phyloP scores from a whole-genome alignment of 495 filamentous ascomycete genomes.

The Chaetomium fimeti region DNA sequence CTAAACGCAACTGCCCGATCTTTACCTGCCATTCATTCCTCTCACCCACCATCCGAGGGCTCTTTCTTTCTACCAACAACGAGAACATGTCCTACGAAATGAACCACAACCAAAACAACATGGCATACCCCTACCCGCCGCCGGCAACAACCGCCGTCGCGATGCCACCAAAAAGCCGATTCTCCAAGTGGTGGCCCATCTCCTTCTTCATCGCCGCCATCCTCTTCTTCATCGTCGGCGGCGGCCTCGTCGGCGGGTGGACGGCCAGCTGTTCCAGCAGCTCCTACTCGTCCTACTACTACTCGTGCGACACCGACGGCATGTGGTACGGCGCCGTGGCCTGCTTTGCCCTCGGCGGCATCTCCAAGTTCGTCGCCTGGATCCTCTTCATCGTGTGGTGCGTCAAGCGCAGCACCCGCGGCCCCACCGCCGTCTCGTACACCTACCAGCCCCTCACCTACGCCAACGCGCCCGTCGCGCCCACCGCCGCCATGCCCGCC shows the following conservation, averaged over 20 bases:
- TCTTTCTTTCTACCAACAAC: too few relatives aligned
- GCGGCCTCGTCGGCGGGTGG: conserved; percentile 6
- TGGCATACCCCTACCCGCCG: conserved; percentile 5
- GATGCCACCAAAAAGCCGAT: background rate
- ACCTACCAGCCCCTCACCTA: conserved; percentile 11
- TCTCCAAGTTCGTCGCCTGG: conserved; percentile 12
- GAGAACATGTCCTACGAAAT: conserved; percentile 9
- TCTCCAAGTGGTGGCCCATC: conserved; percentile 16
- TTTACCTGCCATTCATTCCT: too few relatives aligned
- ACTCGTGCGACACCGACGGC: background rate
- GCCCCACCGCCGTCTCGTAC: background rate
- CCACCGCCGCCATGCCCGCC: background rate
- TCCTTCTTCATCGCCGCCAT: conserved; percentile 14
- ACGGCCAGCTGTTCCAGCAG: background rate
- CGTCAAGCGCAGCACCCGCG: conserved; percentile 6
- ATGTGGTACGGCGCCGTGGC: conserved; percentile 7
- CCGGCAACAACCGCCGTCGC: background rate
- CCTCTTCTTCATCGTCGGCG: conserved; percentile 15
- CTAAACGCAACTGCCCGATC: too few relatives aligned
- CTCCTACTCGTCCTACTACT: background rate
- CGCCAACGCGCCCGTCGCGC: background rate
- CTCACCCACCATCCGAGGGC: too few relatives aligned
- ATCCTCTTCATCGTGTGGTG: conserved; percentile 15
- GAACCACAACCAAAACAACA: background rate
- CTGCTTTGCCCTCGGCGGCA: conserved; percentile 10